A percentile compares a stretch with the other conserved stretches of the same genome.
These are phyloP conservation scores for Plenodomus tracheiphilus DNA, from an alignment of 2,329 filamentous ascomycete genomes.

Conservation along the genomic window DNA sequence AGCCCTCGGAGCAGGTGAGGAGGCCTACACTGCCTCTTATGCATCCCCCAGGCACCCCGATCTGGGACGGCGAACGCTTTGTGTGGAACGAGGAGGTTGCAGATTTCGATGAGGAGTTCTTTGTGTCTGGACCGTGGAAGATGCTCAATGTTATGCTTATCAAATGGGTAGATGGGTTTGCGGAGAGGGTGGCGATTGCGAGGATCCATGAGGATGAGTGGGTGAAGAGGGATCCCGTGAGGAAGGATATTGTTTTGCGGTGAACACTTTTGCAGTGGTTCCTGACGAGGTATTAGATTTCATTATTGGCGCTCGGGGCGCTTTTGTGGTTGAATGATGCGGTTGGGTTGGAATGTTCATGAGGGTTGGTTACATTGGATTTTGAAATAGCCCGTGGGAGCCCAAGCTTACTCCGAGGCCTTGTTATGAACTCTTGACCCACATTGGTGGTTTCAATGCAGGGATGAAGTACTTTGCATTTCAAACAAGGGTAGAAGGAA, in stretches of 20 bases:
- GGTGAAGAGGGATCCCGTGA: conserved; percentile 18
- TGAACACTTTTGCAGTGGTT: too few relatives aligned
- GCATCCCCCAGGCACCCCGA: conserved; percentile 38
- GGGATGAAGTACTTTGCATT: too few relatives aligned
- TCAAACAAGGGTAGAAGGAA: too few relatives aligned
- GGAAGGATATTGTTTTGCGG: conserved; percentile 29
- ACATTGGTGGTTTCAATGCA: too few relatives aligned
- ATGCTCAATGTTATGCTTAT: conserved; percentile 42
- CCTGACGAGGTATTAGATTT: too few relatives aligned
- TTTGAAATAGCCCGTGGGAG: too few relatives aligned
- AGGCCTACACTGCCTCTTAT: conserved; percentile 18
- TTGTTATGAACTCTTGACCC: too few relatives aligned
- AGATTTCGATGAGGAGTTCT: conserved; percentile 30
- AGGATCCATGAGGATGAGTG: conserved; percentile 41
- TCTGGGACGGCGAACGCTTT: conserved; percentile 34
- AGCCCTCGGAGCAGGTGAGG: conserved; percentile 14
- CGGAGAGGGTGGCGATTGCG: conserved; percentile 35
- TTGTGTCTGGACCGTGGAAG: conserved; percentile 30
- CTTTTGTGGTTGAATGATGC: too few relatives aligned
- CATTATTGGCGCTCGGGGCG: too few relatives aligned
- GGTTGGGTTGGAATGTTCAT: too few relatives aligned
- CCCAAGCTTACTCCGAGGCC: too few relatives aligned
- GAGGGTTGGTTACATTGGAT: too few relatives aligned
- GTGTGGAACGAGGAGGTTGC: conserved; percentile 32
- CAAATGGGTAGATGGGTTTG: conserved; percentile 28